Conservation (phyloP, 352 stramenopile species). For the Globisporangium cylindrosporum region DNA sequence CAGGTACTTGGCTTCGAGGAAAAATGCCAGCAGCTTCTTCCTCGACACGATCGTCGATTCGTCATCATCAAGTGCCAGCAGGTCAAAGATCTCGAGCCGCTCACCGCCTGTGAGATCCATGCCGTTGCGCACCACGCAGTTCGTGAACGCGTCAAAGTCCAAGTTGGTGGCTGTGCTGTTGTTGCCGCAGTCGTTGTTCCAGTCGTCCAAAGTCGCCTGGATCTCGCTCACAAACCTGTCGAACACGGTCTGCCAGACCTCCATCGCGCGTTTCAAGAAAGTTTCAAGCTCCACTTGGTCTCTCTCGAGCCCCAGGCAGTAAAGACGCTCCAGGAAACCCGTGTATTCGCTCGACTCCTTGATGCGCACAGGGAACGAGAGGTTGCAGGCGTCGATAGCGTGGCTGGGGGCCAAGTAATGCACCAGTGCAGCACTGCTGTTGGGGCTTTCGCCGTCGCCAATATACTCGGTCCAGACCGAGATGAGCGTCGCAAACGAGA, state of each 20-base stretch:
- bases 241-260: slow-evolving; percentile 40
- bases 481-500: slow-evolving; percentile 45
- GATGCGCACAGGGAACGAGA: slow-evolving; percentile 41
- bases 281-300: slow-evolving; percentile 41
- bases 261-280: slow-evolving; percentile 40
- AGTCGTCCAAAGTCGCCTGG: slow-evolving; percentile 21
- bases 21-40: slow-evolving; percentile 25
- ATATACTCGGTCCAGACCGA: slow-evolving; percentile 60
- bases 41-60: slow-evolving; percentile 22
- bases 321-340: slow-evolving; percentile 35
- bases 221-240: slow-evolving; percentile 28
- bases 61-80: slow-evolving; percentile 38
- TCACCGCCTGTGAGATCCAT: slow-evolving; percentile 58
- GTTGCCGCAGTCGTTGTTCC: not conserved
- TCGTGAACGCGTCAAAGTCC: slow-evolving; percentile 40
- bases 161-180: slow-evolving; percentile 13
- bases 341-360: slow-evolving; percentile 31
- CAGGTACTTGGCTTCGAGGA: slow-evolving; percentile 30
- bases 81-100: slow-evolving; percentile 53
- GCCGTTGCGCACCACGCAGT: slow-evolving; percentile 27
- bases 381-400: slow-evolving; percentile 41
- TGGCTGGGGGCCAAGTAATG: slow-evolving; percentile 24
- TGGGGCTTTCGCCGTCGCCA: slow-evolving; percentile 47
- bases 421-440: slow-evolving; percentile 8
- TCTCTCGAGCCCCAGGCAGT: slow-evolving; percentile 36